These are phyloP conservation scores for Apiospora koreana DNA, from an alignment of 2,329 filamentous ascomycete species.

Conservation along the genomic window DNA sequence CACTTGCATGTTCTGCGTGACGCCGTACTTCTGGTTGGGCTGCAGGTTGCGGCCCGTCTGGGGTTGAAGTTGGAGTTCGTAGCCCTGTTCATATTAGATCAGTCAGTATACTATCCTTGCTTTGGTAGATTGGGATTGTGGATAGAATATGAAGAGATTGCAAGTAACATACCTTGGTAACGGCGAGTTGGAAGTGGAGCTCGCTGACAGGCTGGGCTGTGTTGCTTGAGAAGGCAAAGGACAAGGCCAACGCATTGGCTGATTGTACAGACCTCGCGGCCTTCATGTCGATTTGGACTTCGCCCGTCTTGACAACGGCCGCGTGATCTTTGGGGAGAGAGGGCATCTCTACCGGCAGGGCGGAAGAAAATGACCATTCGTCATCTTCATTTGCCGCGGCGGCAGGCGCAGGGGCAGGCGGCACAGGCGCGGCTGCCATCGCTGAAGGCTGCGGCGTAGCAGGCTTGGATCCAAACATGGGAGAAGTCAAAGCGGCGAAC, in stretches of 20 bases:
- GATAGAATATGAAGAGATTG: no score
- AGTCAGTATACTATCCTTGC: no score
- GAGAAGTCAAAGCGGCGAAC: conserved; percentile 51
- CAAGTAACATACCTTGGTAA: conserved; percentile 77
- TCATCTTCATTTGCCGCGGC: conserved; percentile 67
- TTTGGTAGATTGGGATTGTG: no score
- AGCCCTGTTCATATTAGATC: conserved; percentile 73
- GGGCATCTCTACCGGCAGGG: conserved; percentile 64
- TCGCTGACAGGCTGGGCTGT: conserved; percentile 71
- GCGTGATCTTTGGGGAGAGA: conserved; percentile 62
- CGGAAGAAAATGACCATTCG: conserved; percentile 92
- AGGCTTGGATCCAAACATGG: conserved; percentile 40
- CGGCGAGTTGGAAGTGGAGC: conserved; percentile 87
- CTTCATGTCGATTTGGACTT: conserved; percentile 72
- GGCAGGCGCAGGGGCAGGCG: conserved; percentile 30
- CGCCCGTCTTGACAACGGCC: conserved; percentile 68
- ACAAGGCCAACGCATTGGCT: conserved; percentile 64
- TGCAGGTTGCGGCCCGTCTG: conserved; percentile 78
- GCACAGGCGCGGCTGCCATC: conserved; percentile 17
- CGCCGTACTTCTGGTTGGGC: conserved; percentile 71
- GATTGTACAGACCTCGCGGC: conserved; percentile 60
- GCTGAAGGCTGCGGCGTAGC: conserved; percentile 33
- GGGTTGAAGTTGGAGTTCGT: conserved; percentile 77
- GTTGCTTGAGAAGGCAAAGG: conserved; percentile 83
- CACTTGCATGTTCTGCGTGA: conserved; percentile 80